Base-by-base conservation (phyloP, 352 stramenopile species). In the Phytophthora lateralis region DNA sequence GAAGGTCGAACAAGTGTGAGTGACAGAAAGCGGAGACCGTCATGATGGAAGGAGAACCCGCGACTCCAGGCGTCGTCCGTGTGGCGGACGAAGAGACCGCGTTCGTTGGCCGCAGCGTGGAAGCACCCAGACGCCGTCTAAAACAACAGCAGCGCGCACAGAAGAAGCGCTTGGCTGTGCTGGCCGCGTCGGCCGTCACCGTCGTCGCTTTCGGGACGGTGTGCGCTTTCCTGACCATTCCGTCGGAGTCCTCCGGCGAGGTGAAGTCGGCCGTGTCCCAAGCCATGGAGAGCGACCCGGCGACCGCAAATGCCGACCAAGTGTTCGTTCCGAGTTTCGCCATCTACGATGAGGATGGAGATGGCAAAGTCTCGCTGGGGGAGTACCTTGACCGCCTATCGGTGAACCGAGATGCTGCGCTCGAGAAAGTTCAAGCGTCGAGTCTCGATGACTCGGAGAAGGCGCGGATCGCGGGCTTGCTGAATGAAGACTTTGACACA, bases 31-130 rank as follows among this genome's bases (percentile, higher is more conserved):
- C 9, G 5, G 35, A 67, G 35, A 62, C 35, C 52, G 46, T 43
- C 17, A 69, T 69, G 61, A 65, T 65, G 61, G 55, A 64, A 65
- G 55, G 61, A 11, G 55, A 69, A 20, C 2, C 61, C 15, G 41
- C 24, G 9, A 59, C 54, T 24, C 46, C 60, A 15, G 59, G 4
- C 9, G 44, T 52, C 39, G 34, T 21, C 32, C 61, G 55, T 18
- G 18, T 53, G 6, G 41, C 61, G 26, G 55, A 65, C 29, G 61
- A 69, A n/a, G 55, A 65, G 55, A 69, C 61, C 11, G 20, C 61
- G 0, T 69, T 69, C 35, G 35, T 69, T 3, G n/a, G 49, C 2
- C 49, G 55, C 20, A 53, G 55, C 21, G 55, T 69, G 26, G 55
- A 69, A 38, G 61, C 55, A 10, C 61, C 61, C 30, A 58, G 27